Conservation (phyloP, 257 asterid species). For the Solanum gandarillasii region DNA sequence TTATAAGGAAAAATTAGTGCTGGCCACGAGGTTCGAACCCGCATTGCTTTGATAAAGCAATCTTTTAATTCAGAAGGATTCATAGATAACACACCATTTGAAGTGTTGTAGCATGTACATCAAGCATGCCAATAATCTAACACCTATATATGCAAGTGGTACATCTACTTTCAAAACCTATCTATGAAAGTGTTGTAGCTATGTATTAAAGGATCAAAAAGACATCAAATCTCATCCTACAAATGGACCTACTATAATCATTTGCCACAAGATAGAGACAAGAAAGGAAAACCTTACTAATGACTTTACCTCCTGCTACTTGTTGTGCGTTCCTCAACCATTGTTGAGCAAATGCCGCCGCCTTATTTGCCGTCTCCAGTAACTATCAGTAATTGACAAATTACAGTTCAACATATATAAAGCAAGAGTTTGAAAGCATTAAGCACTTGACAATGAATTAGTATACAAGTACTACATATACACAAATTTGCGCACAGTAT, state of each 20-base stretch:
- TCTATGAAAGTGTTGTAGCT: not conserved
- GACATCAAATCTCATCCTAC: not conserved
- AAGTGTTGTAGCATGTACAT: not conserved
- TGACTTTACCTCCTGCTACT: slow-evolving; percentile 67
- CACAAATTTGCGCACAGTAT: not conserved
- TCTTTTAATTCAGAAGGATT: not conserved
- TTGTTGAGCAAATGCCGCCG: slow-evolving; percentile 59
- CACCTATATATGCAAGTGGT: not conserved
- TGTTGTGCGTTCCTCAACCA: slow-evolving; percentile 79
- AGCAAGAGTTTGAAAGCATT: not conserved
- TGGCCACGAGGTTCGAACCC: too few relatives aligned
- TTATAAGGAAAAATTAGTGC: too few relatives aligned
- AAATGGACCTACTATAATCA: not conserved
- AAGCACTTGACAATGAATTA: not conserved
- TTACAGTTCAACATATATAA: slow-evolving; percentile 4
- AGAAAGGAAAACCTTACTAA: not conserved
- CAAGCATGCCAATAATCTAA: not conserved
- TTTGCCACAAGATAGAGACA: not conserved
- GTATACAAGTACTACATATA: not conserved
- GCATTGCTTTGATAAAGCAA: not conserved
- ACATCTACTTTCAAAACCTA: not conserved
- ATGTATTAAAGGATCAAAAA: not conserved
- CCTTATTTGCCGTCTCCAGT: slow-evolving; percentile 50
- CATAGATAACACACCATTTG: not conserved
- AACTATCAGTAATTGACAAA: slow-evolving; percentile 33